Evolutionary conservation across 192 early-diverging fungal genomes (phyloP).

Genomic region (Dimargaris verticillata): DNA sequence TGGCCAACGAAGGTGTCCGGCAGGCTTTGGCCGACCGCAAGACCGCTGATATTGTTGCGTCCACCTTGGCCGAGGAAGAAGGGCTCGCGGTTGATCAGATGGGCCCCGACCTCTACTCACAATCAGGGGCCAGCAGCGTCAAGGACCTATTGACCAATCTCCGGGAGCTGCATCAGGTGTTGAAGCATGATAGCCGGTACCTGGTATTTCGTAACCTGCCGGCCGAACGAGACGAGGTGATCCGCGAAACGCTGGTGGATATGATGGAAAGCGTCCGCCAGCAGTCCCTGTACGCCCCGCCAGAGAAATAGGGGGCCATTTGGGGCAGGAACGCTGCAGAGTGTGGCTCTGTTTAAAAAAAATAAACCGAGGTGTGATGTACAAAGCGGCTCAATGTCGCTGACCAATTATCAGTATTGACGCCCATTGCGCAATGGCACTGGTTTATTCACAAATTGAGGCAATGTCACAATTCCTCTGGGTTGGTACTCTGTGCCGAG

Average conservation of each 20-base stretch:
- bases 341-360: background rate
- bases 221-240: conserved; percentile 1
- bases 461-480: no score
- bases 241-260: background rate
- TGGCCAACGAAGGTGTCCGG: conserved; percentile 2
- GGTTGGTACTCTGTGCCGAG: no score
- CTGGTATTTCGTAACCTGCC: background rate
- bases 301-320: background rate
- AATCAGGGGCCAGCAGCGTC: background rate
- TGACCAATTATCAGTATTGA: background rate
- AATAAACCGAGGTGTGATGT: background rate
- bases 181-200: conserved; percentile 4
- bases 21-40: background rate
- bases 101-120: no score
- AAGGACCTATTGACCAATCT: background rate
- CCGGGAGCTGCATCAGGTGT: conserved; percentile 3
- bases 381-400: background rate
- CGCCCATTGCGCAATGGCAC: no score
- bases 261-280: background rate
- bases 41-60: conserved; percentile 6
- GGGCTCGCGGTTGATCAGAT: background rate
- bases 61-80: conserved; percentile 5
- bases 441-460: background rate
- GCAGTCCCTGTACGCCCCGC: background rate
- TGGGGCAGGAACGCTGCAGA: background rate